phyloP scores from a whole-genome alignment of 345 rosid species.

The Raphanus raphanistrum region DNA sequence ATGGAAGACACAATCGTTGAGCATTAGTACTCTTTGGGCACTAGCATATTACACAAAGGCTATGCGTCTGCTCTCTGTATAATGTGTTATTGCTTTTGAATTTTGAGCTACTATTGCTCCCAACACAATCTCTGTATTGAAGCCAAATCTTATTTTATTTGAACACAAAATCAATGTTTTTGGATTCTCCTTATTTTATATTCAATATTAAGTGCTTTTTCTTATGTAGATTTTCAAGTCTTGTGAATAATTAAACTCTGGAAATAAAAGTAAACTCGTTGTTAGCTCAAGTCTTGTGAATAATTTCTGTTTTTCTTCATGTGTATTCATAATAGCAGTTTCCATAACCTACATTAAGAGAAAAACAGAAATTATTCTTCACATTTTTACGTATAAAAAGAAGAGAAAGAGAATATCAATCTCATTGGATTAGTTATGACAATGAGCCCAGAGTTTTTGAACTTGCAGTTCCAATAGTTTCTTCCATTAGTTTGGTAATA shows the following conservation, averaged over 20 bases:
- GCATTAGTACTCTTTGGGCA: slow-evolving; percentile 5
- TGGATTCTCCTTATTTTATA: no score
- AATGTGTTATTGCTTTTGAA: background rate
- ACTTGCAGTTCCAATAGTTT: slow-evolving; percentile 67
- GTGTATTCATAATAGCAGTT: slow-evolving; percentile 48
- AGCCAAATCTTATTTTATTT: background rate
- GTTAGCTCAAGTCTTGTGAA: no score
- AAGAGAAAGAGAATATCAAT: background rate
- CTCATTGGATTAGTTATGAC: slow-evolving; percentile 62
- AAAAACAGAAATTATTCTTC: background rate
- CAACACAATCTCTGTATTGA: background rate
- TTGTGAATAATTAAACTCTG: background rate
- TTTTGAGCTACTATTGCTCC: background rate
- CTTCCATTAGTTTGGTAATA: slow-evolving; percentile 67
- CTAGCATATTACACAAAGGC: slow-evolving; percentile 20
- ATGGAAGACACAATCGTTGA: no score
- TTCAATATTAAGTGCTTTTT: no score
- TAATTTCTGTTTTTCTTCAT: no score
- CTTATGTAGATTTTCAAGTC: background rate
- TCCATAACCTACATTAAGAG: slow-evolving; percentile 50
- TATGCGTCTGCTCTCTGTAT: background rate
- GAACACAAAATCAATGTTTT: background rate
- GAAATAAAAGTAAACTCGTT: background rate
- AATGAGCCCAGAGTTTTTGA: slow-evolving; percentile 58
- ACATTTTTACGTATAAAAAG: background rate